phyloP scores from a whole-genome alignment of 108 stramenopile species.

The Cyclotella choctawhatcheeana region DNA sequence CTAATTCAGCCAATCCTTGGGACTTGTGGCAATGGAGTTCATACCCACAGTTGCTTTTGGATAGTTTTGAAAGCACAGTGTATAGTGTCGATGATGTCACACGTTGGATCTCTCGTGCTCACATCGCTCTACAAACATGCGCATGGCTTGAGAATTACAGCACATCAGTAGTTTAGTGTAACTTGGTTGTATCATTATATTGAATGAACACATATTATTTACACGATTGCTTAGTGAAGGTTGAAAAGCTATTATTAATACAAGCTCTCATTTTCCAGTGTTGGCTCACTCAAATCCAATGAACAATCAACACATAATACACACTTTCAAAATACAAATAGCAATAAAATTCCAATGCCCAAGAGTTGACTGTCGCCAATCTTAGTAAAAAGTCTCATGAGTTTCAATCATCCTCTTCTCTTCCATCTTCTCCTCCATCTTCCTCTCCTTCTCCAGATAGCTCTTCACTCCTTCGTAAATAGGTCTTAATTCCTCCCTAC shows the following conservation, averaged over 20 bases:
- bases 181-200: conserved; percentile 2
- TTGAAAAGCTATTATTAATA: background rate
- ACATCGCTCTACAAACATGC: conserved; percentile 12
- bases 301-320: background rate
- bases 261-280: background rate
- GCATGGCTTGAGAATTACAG: conserved; percentile 34
- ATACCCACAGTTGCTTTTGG: conserved; percentile 46
- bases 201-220: no score
- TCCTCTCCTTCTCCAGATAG: conserved; percentile 31
- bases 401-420: background rate
- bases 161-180: no score
- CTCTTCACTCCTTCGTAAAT: conserved; percentile 22
- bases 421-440: conserved; percentile 16
- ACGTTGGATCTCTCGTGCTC: conserved; percentile 33
- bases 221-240: no score
- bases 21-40: conserved; percentile 71
- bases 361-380: no score
- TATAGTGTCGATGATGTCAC: conserved; percentile 26
- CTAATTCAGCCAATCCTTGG: conserved; percentile 70
- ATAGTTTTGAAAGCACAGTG: conserved; percentile 6
- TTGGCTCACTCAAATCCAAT: background rate
- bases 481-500: conserved; percentile 32
- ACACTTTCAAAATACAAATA: background rate
- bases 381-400: conserved; percentile 5
- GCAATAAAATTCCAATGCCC: background rate